Evolutionary conservation across 306 rosid species (phyloP), one percentile per base, ranked within the genome.

Genomic region (Trifolium pratense): DNA sequence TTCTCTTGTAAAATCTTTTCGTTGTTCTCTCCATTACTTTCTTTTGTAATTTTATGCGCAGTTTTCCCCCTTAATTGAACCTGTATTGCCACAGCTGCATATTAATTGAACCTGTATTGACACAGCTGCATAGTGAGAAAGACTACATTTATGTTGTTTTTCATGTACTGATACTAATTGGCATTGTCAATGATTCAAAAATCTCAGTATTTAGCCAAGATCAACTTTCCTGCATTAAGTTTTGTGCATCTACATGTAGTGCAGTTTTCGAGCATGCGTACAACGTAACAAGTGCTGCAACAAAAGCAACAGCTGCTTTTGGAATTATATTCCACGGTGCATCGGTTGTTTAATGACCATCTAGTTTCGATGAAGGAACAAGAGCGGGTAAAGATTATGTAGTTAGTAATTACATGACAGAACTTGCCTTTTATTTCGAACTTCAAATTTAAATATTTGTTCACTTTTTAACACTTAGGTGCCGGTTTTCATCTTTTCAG

Each of bases 251-350:
- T 64, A 18, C 23, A 7, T 73, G 67, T 70, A 42, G 46, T 77
- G 78, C 87, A 94, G 98, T 91, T 71, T 85, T 94, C 60, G 96
- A 91, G 81, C 96, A 91, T 74, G 96, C 96, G 43, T 91, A 91
- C 34, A 86, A 89, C 55, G 74, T 88, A 81, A 91, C 88, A 46
- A 94, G 75, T 81, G 89, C 95, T 25, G 74, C 89, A 37, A 25
- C 92, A 94, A 82, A 94, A 89, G 83, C 98, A 94, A 75, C 84
- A 79, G 73, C 89, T 94, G 80, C 80, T 94, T 77, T 75, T 79
- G 72, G 97, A 94, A 79, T 76, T 91, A 20, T 94, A 87, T 83
- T 94, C 92, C 25, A 68, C 88, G 0, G 97, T 91, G 80, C 88
- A 91, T 51, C 90, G 87, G 81, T 82, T 89, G 78, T 94, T 91